phyloP scores from a whole-genome alignment of 2,329 filamentous ascomycete species.

The Fusarium phyllophilum region DNA sequence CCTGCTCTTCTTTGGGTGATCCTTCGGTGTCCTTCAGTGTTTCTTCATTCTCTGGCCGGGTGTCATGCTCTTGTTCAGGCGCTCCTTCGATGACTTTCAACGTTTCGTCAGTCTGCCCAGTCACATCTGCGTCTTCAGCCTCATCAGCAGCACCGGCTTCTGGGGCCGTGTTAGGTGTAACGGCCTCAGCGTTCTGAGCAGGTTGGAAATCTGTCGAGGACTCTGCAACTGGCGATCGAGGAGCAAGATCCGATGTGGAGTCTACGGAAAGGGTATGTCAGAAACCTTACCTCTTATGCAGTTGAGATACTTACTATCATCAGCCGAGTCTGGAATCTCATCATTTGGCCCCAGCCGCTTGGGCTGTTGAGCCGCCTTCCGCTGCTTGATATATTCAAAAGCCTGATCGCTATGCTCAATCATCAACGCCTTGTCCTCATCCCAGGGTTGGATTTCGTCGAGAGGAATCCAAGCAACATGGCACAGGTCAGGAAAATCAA shows the following conservation, averaged over 20 bases:
- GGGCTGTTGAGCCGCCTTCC: not conserved
- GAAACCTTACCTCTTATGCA: not conserved
- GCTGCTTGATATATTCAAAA: not conserved
- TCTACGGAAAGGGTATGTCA: not conserved
- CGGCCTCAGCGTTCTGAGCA: not conserved
- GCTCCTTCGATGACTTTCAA: not conserved
- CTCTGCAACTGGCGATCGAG: not conserved
- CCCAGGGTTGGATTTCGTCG: not conserved
- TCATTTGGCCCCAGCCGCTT: not conserved
- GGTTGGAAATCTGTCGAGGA: not conserved
- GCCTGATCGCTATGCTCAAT: constrained; percentile 4
- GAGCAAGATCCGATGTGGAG: not conserved
- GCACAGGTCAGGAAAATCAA: constrained; percentile 11
- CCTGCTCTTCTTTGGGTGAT: not conserved
- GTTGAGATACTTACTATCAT: not conserved
- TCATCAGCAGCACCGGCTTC: not conserved
- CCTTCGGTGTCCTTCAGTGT: too few relatives aligned
- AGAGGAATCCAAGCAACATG: constrained; percentile 26
- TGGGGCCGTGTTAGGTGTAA: not conserved
- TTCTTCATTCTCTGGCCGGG: not conserved
- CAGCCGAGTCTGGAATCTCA: not conserved
- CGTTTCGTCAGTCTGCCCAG: not conserved
- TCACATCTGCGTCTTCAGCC: not conserved
- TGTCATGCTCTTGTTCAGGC: not conserved
- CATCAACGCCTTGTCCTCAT: not conserved